Evolutionary conservation across 805 yeast species (phyloP).

Genomic region (Ogataea pini): DNA sequence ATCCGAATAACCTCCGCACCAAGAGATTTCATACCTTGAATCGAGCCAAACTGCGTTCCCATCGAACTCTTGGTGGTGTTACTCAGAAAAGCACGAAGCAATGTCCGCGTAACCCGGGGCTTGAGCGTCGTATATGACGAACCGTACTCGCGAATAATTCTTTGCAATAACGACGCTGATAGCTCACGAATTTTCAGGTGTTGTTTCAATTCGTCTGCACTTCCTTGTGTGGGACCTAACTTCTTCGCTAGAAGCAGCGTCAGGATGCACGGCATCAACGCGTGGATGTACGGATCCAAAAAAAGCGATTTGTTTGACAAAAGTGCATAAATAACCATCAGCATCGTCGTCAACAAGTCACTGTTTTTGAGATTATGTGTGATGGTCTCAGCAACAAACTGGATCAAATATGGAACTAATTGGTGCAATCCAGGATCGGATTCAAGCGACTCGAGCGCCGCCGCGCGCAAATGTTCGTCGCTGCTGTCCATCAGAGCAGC

Average conservation of each 20-base stretch:
- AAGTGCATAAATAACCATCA: slow-evolving; percentile 84
- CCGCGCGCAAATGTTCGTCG: slow-evolving; percentile 60
- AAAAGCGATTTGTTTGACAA: slow-evolving; percentile 82
- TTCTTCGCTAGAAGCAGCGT: slow-evolving; percentile 87
- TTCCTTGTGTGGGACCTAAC: slow-evolving; percentile 52
- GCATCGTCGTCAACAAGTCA: slow-evolving; percentile 73
- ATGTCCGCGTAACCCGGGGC: slow-evolving; percentile 91
- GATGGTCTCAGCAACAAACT: slow-evolving; percentile 92
- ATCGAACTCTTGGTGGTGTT: slow-evolving; percentile 64
- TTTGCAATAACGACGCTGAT: slow-evolving; percentile 79
- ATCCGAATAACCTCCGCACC: slow-evolving; percentile 89
- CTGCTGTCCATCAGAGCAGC: slow-evolving; percentile 68
- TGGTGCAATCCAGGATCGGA: slow-evolving; percentile 97
- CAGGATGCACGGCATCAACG: slow-evolving; percentile 93
- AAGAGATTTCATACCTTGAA: slow-evolving; percentile 77
- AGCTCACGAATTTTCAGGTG: slow-evolving; percentile 76
- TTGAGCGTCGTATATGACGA: slow-evolving; percentile 84
- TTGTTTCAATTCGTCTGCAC: slow-evolving; percentile 28
- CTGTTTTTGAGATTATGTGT: slow-evolving; percentile 81
- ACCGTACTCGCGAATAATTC: slow-evolving; percentile 78
- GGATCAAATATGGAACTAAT: slow-evolving; percentile 92
- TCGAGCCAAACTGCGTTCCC: slow-evolving; percentile 91
- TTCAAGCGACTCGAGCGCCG: slow-evolving; percentile 81
- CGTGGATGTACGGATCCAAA: slow-evolving; percentile 93
- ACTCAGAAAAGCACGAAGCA: slow-evolving; percentile 87